A percentile compares a stretch with the other conserved stretches of the same genome.
These are phyloP conservation scores for Elongisporangium prolatum DNA, from an alignment of 352 stramenopile genomes.

Conservation along the genomic window DNA sequence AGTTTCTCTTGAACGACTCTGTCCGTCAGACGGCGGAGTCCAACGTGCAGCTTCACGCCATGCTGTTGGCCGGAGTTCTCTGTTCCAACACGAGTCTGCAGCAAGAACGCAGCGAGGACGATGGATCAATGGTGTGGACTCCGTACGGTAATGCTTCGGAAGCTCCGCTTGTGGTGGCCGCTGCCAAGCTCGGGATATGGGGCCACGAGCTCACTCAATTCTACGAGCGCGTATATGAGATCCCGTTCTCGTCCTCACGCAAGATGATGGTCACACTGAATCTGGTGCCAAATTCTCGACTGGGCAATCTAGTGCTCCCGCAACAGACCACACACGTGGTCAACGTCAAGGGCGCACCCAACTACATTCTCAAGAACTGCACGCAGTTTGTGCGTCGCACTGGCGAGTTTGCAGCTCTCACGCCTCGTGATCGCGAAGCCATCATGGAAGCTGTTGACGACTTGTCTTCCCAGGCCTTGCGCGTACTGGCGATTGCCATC, in stretches of 20 bases:
- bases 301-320: constrained; percentile 9
- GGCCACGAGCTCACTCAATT: constrained; percentile 13
- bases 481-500: constrained; percentile 75
- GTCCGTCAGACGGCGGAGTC: constrained; percentile 16
- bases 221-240: constrained; percentile 65
- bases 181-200: constrained; percentile 35
- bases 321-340: constrained; percentile 4
- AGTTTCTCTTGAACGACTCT: constrained; percentile 14
- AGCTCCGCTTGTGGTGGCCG: constrained; percentile 34
- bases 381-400: constrained; percentile 6
- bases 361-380: constrained; percentile 21
- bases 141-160: constrained; percentile 36
- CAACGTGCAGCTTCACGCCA: constrained; percentile 25
- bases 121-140: constrained; percentile 14
- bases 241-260: constrained; percentile 89
- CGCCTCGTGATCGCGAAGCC: constrained; percentile 41
- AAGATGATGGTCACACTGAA: constrained; percentile 85
- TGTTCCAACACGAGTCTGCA: constrained; percentile 45
- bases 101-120: constrained; percentile 6
- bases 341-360: constrained; percentile 21
- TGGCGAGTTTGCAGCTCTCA: constrained; percentile 15
- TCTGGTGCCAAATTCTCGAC: constrained; percentile 12
- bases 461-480: constrained; percentile 70
- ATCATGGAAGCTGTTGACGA: constrained; percentile 57
- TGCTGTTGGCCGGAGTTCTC: constrained; percentile 25